Conservation (phyloP, 306 rosid genomes). For the Pyrus pyrifolia region DNA sequence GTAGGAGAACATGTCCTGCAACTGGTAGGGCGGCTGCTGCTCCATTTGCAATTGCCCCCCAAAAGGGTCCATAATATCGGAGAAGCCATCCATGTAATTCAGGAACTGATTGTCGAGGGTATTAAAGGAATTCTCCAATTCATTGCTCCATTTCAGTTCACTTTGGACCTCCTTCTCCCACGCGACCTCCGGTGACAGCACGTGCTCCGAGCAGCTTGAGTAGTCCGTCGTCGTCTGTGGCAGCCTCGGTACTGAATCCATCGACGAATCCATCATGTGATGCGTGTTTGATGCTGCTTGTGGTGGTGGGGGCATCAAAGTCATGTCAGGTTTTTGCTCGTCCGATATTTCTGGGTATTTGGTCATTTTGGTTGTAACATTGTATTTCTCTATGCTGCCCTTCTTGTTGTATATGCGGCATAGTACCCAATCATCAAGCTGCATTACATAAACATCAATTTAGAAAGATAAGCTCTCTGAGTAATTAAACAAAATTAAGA, state of each 20-base stretch:
- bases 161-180: conserved; percentile 81
- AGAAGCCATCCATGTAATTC: conserved; percentile 42
- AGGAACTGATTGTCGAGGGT: conserved; percentile 14
- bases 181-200: conserved; percentile 60
- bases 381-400: conserved; percentile 55
- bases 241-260: conserved; percentile 53
- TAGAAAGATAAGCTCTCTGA: not conserved
- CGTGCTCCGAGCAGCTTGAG: conserved; percentile 71
- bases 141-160: conserved; percentile 46
- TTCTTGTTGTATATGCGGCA: conserved; percentile 94
- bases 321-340: conserved; percentile 55
- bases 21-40: conserved; percentile 24
- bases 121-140: conserved; percentile 29
- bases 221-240: conserved; percentile 36
- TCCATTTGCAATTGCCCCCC: conserved; percentile 43
- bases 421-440: conserved; percentile 96
- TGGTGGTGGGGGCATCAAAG: not conserved
- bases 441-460: conserved; percentile 11
- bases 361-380: conserved; percentile 1
- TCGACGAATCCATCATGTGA: conserved; percentile 31
- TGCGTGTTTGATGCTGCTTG: not conserved
- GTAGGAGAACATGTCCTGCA: conserved; percentile 58
- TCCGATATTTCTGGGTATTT: conserved; percentile 28
- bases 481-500: not conserved
- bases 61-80: conserved; percentile 43